These are phyloP conservation scores for Fonsecaea pedrosoi DNA, from an alignment of 2,329 filamentous ascomycete species.

Conservation along the genomic window DNA sequence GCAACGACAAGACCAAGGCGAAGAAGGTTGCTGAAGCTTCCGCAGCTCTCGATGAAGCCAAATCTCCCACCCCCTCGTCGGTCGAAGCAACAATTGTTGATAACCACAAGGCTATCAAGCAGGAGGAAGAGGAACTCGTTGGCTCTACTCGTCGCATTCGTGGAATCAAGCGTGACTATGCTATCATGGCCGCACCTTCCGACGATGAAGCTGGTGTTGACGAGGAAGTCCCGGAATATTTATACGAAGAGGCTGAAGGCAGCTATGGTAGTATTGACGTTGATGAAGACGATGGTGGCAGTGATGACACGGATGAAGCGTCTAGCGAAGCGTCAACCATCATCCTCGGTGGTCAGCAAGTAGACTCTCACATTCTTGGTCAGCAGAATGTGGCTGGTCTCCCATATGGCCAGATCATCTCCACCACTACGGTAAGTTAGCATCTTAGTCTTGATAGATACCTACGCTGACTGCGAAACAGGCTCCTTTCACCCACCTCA, in stretches of 20 bases:
- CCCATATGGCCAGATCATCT: slow-evolving; percentile 10
- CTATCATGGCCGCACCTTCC: slow-evolving; percentile 13
- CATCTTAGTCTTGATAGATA: background rate
- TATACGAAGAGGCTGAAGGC: slow-evolving; percentile 5
- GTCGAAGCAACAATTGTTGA: background rate
- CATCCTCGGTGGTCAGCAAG: background rate
- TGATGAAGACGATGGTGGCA: background rate
- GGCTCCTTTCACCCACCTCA: background rate
- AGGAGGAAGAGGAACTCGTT: slow-evolving; percentile 57
- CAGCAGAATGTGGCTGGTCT: slow-evolving; percentile 8
- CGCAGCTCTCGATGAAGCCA: background rate
- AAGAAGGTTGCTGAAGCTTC: slow-evolving; percentile 1
- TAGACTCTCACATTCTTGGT: background rate
- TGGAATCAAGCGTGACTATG: slow-evolving; percentile 34
- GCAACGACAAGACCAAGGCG: slow-evolving; percentile 15
- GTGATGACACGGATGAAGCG: slow-evolving; percentile 11
- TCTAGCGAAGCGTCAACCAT: background rate
- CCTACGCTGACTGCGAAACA: background rate
- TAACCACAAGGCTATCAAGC: slow-evolving; percentile 66
- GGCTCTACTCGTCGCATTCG: slow-evolving; percentile 31
- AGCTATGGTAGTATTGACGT: background rate
- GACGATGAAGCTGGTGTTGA: slow-evolving; percentile 20
- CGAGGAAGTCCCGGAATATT: background rate
- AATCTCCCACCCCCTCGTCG: background rate
- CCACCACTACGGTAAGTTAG: background rate